Percentiles rank a stretch among this genome's conserved stretches.
These are phyloP conservation scores for Sphenostylis stenocarpa DNA, from an alignment of 306 rosid species.

Conservation along the genomic window DNA sequence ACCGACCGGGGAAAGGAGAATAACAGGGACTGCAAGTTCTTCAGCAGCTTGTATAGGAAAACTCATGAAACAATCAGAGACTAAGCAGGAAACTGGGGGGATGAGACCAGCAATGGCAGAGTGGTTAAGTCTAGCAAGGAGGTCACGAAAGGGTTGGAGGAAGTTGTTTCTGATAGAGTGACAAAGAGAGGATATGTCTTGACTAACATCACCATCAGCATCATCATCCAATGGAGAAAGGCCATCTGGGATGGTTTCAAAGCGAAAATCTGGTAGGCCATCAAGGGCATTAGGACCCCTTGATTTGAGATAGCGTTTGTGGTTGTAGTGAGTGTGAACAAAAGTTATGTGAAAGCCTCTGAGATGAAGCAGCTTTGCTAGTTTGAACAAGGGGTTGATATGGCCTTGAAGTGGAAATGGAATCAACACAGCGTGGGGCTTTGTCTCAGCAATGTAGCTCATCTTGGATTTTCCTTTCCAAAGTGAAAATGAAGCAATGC, in stretches of 20 bases:
- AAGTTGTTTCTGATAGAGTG: slow-evolving; percentile 20
- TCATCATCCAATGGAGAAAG: slow-evolving; percentile 25
- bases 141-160: slow-evolving; percentile 11
- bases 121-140: slow-evolving; percentile 17
- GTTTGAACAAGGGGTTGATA: slow-evolving; percentile 24
- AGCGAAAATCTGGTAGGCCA: slow-evolving; percentile 15
- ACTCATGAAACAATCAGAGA: slow-evolving; percentile 18
- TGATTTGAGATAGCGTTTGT: slow-evolving; percentile 32
- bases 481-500: no score
- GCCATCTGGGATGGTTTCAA: slow-evolving; percentile 40
- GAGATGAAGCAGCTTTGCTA: slow-evolving; percentile 32
- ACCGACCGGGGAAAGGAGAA: background rate
- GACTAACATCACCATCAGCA: slow-evolving; percentile 8
- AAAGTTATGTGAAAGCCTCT: slow-evolving; percentile 43
- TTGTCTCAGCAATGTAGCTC: slow-evolving; percentile 44
- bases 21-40: slow-evolving; percentile 15
- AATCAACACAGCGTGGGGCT: slow-evolving; percentile 28
- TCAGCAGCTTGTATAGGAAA: slow-evolving; percentile 33
- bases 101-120: background rate
- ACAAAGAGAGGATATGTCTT: slow-evolving; percentile 26
- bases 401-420: slow-evolving; percentile 38
- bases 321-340: slow-evolving; percentile 35
- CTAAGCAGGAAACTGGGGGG: slow-evolving; percentile 26
- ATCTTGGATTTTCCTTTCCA: background rate
- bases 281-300: slow-evolving; percentile 21